These are phyloP conservation scores for Fragaria nilgerrensis DNA, from an alignment of 306 rosid species.

Conservation along the genomic window DNA sequence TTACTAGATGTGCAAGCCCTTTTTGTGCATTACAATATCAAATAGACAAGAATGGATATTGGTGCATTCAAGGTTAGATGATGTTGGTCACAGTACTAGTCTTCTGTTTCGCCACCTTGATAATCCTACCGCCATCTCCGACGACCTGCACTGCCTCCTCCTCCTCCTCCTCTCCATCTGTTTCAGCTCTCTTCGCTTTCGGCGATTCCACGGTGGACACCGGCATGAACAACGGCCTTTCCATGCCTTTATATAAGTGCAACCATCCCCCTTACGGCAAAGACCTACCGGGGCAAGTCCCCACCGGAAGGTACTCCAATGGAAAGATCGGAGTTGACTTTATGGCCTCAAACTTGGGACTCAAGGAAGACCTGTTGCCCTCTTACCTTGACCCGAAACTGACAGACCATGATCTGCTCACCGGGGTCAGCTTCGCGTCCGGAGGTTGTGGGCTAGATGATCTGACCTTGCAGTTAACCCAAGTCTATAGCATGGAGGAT, in stretches of 20 bases:
- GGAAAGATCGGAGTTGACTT: conserved; percentile 43
- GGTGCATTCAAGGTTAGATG: not conserved
- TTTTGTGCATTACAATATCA: not conserved
- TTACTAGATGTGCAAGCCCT: not conserved
- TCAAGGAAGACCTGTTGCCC: conserved; percentile 35
- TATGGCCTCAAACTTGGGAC: conserved; percentile 31
- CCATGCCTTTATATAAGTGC: not conserved
- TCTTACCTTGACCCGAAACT: conserved; percentile 31
- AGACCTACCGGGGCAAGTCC: conserved; percentile 25
- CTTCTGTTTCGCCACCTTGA: not conserved
- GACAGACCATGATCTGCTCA: conserved; percentile 25
- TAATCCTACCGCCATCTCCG: conserved; percentile 2
- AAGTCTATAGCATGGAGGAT: conserved; percentile 5
- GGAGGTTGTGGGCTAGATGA: conserved; percentile 41
- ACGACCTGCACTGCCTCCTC: not conserved
- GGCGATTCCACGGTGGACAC: conserved; percentile 51
- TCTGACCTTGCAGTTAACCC: not conserved
- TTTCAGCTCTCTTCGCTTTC: conserved; percentile 34
- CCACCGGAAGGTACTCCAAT: conserved; percentile 42
- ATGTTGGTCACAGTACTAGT: not conserved
- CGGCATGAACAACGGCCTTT: conserved; percentile 39
- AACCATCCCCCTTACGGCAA: conserved; percentile 43
- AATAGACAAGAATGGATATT: not conserved
- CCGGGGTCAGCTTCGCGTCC: conserved; percentile 47
- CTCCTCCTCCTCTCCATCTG: not conserved